Evolutionary conservation across 2,329 filamentous ascomycete genomes (phyloP).

Genomic region (Pseudocercospora cruenta): DNA sequence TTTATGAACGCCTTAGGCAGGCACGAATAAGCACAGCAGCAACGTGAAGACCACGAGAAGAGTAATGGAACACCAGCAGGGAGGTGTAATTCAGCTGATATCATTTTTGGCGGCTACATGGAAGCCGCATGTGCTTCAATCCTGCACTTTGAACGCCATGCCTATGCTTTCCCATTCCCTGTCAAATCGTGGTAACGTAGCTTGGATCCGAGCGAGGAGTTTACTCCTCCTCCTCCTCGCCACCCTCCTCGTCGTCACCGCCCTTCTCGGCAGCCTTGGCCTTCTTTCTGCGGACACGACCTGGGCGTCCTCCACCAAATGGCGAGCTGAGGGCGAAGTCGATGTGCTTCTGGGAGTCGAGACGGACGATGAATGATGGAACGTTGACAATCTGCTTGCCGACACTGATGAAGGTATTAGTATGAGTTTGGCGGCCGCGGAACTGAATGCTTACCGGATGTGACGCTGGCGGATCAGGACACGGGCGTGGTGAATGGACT

Average conservation of each 20-base stretch:
- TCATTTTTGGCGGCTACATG: slow-evolving; percentile 18
- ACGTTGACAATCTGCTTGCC: slow-evolving; percentile 99
- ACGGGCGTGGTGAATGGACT: slow-evolving; percentile 99
- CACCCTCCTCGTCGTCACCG: slow-evolving; percentile 78
- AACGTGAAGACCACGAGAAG: neutral
- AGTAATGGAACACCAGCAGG: slow-evolving; percentile 6
- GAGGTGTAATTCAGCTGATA: slow-evolving; percentile 18
- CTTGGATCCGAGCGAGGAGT: slow-evolving; percentile 26
- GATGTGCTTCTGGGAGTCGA: slow-evolving; percentile 99
- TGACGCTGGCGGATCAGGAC: slow-evolving; percentile 99
- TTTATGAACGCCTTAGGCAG: neutral
- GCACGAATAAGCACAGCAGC: neutral
- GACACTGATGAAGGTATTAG: slow-evolving; percentile 61
- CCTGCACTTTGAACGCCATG: slow-evolving; percentile 24
- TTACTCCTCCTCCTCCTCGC: slow-evolving; percentile 69
- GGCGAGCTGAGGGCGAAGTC: slow-evolving; percentile 98
- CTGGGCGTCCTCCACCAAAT: slow-evolving; percentile 94
- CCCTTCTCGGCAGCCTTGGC: slow-evolving; percentile 90
- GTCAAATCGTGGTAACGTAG: slow-evolving; percentile 27
- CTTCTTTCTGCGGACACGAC: slow-evolving; percentile 99
- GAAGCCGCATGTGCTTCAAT: slow-evolving; percentile 15
- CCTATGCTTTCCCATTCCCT: slow-evolving; percentile 27
- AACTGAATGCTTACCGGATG: slow-evolving; percentile 67
- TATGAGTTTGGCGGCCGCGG: slow-evolving; percentile 3
- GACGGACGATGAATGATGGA: slow-evolving; percentile 97